phyloP scores from a whole-genome alignment of 805 yeast genomes.

The Wickerhamomyces rabaulensis region DNA sequence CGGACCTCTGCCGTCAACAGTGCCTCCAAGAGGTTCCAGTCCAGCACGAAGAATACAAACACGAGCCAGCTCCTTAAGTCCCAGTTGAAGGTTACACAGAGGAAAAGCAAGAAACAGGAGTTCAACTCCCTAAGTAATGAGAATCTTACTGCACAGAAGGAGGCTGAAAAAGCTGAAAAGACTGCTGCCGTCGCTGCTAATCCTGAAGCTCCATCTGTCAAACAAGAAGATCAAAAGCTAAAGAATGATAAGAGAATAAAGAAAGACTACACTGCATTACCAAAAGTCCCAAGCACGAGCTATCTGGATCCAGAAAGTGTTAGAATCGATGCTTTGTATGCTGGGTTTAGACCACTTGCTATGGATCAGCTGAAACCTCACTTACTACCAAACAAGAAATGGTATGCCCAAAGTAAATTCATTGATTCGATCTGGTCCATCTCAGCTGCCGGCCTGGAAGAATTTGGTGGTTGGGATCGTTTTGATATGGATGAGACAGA shows the following conservation, averaged over 20 bases:
- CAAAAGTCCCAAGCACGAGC: conserved; percentile 17
- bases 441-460: conserved; percentile 31
- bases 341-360: conserved; percentile 20
- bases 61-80: neutral
- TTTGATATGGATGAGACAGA: neutral
- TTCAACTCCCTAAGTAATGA: conserved; percentile 24
- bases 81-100: conserved; percentile 3
- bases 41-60: conserved; percentile 4
- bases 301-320: conserved; percentile 15
- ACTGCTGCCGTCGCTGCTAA: too few relatives aligned
- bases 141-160: conserved; percentile 9
- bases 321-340: conserved; percentile 16
- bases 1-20: neutral
- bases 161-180: conserved; percentile 1
- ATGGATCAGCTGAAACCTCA: conserved; percentile 22
- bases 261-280: conserved; percentile 9
- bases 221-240: neutral
- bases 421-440: conserved; percentile 27
- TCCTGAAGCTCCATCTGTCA: neutral
- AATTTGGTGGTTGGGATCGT: conserved; percentile 14
- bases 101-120: conserved; percentile 3
- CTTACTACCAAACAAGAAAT: conserved; percentile 26
- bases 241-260: conserved; percentile 1
- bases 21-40: conserved; percentile 6
- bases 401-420: conserved; percentile 20